A percentile compares a stretch with the other conserved stretches of the same genome.
phyloP scores from a whole-genome alignment of 306 rosid species.

The Luffa acutangula region DNA sequence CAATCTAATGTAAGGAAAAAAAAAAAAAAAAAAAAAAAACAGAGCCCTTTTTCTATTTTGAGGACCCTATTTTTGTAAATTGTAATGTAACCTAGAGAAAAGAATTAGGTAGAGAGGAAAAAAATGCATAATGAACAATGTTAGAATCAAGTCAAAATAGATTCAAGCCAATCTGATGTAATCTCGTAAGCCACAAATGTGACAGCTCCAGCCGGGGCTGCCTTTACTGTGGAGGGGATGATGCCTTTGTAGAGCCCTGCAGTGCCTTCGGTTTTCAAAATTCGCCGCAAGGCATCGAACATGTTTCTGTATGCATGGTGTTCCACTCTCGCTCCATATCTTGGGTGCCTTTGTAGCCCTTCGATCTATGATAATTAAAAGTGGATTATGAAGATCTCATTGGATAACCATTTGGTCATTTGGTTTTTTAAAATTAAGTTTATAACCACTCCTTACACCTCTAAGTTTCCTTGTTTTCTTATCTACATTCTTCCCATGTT shows the following conservation, averaged over 20 bases:
- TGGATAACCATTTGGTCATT: too few relatives aligned
- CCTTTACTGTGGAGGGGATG: conserved; percentile 77
- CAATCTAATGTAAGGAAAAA: neutral
- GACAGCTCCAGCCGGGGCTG: conserved; percentile 92
- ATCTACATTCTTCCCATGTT: too few relatives aligned
- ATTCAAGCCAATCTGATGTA: conserved; percentile 63
- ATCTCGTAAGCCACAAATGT: conserved; percentile 87
- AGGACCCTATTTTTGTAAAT: neutral
- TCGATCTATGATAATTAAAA: conserved; percentile 35
- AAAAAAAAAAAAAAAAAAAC: neutral
- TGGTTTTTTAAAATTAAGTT: too few relatives aligned
- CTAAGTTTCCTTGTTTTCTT: too few relatives aligned
- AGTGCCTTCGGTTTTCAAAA: conserved; percentile 53
- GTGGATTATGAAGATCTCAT: too few relatives aligned
- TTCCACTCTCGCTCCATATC: conserved; percentile 83
- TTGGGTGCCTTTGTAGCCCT: conserved; percentile 86
- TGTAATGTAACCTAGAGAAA: neutral
- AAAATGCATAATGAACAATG: neutral
- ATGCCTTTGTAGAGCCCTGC: conserved; percentile 91
- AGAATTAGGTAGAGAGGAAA: neutral
- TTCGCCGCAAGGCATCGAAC: conserved; percentile 62
- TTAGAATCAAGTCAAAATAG: conserved; percentile 30
- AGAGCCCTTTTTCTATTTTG: neutral
- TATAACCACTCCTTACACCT: too few relatives aligned
- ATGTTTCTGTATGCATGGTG: conserved; percentile 56